phyloP scores from a whole-genome alignment of 208 protist genomes.

The Crithidia fasciculata region DNA sequence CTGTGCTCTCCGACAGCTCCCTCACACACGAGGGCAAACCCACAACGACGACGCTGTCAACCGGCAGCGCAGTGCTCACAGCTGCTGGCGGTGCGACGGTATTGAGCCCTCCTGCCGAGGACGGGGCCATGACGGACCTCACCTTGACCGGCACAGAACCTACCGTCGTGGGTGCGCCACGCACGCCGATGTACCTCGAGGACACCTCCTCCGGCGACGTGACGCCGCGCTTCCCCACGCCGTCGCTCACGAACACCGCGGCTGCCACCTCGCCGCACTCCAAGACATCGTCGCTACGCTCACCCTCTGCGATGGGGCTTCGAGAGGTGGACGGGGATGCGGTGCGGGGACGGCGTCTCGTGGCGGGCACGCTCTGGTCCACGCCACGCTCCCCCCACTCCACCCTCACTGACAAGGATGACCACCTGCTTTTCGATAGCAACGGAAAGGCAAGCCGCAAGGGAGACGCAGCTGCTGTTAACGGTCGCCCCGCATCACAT shows the following conservation, averaged over 20 bases:
- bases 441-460: neutral
- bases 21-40: neutral
- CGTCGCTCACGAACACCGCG: conserved; percentile 3
- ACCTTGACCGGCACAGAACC: conserved; percentile 5
- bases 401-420: neutral
- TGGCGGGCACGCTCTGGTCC: neutral
- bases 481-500: neutral
- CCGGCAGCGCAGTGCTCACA: neutral
- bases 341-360: neutral
- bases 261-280: conserved; percentile 9
- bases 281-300: neutral
- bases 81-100: neutral
- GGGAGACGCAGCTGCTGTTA: neutral
- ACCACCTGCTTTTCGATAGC: neutral
- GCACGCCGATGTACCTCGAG: conserved; percentile 19
- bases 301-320: neutral
- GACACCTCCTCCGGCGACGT: conserved; percentile 23
- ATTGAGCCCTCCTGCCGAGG: neutral
- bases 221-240: neutral
- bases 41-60: neutral
- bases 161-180: neutral
- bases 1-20: neutral
- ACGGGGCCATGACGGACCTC: conserved; percentile 2
- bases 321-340: neutral
- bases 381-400: conserved; percentile 1